Conservation (phyloP, 2,329 filamentous ascomycete species). For the Hypomyces perniciosus region DNA sequence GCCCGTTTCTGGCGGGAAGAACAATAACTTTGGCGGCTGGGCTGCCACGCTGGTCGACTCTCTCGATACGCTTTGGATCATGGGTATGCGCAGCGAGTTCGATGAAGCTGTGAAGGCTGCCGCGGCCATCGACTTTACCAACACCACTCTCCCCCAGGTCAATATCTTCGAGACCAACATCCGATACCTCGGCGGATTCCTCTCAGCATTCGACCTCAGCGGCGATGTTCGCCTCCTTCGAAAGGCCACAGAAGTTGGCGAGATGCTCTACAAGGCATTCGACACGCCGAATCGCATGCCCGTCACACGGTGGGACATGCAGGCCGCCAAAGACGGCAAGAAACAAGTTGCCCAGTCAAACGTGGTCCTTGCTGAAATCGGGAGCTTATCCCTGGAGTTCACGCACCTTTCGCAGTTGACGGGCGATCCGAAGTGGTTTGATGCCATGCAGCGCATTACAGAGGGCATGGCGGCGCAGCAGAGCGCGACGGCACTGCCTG, state of each 20-base stretch:
- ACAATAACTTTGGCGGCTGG: constrained; percentile 48
- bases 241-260: constrained; percentile 45
- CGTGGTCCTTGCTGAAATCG: constrained; percentile 53
- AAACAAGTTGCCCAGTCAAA: constrained; percentile 13
- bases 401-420: constrained; percentile 66
- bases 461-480: constrained; percentile 61
- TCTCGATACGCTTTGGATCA: constrained; percentile 57
- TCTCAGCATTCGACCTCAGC: constrained; percentile 46
- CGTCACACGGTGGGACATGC: constrained; percentile 24
- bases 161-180: constrained; percentile 51
- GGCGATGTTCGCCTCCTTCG: constrained; percentile 35
- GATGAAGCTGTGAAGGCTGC: constrained; percentile 45
- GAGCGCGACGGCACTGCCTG: constrained; percentile 60
- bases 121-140: constrained; percentile 44
- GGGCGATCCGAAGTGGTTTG: constrained; percentile 63
- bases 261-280: constrained; percentile 48
- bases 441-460: constrained; percentile 65
- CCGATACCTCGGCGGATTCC: constrained; percentile 46
- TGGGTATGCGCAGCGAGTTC: constrained; percentile 54
- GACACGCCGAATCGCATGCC: constrained; percentile 48
- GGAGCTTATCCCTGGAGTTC: constrained; percentile 65
- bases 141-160: constrained; percentile 35
- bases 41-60: constrained; percentile 55
- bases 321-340: constrained; percentile 21
- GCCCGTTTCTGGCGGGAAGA: constrained; percentile 41